Evolutionary conservation across 192 early-diverging fungal genomes (phyloP).

Genomic region (Powellomyces hirtus): DNA sequence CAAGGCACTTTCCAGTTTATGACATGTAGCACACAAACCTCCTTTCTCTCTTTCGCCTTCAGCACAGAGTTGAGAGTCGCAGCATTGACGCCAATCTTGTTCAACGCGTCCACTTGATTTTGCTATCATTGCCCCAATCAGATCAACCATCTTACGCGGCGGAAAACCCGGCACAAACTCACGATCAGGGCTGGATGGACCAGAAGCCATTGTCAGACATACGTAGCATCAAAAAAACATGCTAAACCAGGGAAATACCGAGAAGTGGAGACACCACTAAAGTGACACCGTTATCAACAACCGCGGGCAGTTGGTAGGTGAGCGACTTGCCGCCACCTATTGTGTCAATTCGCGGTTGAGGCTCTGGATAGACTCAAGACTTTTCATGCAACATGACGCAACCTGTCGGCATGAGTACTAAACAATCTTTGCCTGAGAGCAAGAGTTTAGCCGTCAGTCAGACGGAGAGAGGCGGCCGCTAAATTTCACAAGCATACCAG

Average conservation of each 20-base stretch:
- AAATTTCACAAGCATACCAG: slow-evolving; percentile 17
- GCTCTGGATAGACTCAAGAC: too few species aligned
- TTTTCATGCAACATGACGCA: too few species aligned
- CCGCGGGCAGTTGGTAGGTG: slow-evolving; percentile 51
- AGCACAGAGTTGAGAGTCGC: slow-evolving; percentile 39
- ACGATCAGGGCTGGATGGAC: slow-evolving; percentile 21
- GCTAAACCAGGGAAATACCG: slow-evolving; percentile 10
- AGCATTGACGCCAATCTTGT: slow-evolving; percentile 32
- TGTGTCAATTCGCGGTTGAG: too few species aligned
- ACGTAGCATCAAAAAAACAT: neutral
- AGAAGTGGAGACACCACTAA: slow-evolving; percentile 49
- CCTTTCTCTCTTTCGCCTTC: slow-evolving; percentile 26
- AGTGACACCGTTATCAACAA: slow-evolving; percentile 39
- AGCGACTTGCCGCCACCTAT: slow-evolving; percentile 49
- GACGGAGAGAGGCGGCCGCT: neutral
- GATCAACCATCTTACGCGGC: neutral
- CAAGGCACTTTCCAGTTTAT: neutral
- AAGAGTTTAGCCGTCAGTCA: neutral
- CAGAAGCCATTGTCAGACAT: neutral
- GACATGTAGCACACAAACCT: slow-evolving; percentile 3
- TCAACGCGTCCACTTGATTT: slow-evolving; percentile 48
- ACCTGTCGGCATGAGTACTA: slow-evolving; percentile 53
- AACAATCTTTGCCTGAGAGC: slow-evolving; percentile 28
- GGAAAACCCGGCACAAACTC: neutral
- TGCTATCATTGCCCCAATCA: slow-evolving; percentile 14